Base-by-base conservation (phyloP, 441 rosid genomes). In the Pelargonium citronellum region DNA sequence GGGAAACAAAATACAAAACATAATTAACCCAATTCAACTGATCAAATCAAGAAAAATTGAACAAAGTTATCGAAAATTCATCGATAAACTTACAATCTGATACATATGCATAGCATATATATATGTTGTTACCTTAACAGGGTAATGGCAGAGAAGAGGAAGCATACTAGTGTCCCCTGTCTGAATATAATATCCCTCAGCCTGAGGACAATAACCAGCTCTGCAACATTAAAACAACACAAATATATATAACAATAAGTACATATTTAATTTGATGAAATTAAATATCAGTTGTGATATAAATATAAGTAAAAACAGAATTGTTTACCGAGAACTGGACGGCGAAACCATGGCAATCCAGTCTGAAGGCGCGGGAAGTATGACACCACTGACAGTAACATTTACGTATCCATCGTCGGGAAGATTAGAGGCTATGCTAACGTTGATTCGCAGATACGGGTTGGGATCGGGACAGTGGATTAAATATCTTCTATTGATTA, bases 291-390 rank as follows among this genome's bases (percentile, higher is more conserved):
- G 24, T 22, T 22, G 24, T 1, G 24, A 22, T 22, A 22, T 22
- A 22, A 22, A 22, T 22, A 22, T 22, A 2, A 30, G 37, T 30
- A 30, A 30, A 2, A 2, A 30, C 0, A 30, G 37, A 30, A 30
- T 30, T 30, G 37, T 30, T 72, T 85, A 89, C 89, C 73, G 68
- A 1, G 89, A 75, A 68, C 66, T 68, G 12, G 91, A 75, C 19
- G 94, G 89, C 16, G 94, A 82, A 17, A 89, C 82, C 91, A 89
- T 87, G 75, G 86, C 94, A 44, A 89, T 57, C 91, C 94, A 89
- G 51, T 85, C 81, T n/a, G 27, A 20, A 0, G 63, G n/a, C 0
- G 81, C 64, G 0, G 94, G 94, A 9, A 12, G 7, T 19, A 78
- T 39, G 61, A 87, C 77, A 1, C 89, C 94, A 15, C 71, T 66